These are phyloP conservation scores for Cadophora luteo-olivacea DNA, from an alignment of 2,329 filamentous ascomycete species.

Conservation along the genomic window DNA sequence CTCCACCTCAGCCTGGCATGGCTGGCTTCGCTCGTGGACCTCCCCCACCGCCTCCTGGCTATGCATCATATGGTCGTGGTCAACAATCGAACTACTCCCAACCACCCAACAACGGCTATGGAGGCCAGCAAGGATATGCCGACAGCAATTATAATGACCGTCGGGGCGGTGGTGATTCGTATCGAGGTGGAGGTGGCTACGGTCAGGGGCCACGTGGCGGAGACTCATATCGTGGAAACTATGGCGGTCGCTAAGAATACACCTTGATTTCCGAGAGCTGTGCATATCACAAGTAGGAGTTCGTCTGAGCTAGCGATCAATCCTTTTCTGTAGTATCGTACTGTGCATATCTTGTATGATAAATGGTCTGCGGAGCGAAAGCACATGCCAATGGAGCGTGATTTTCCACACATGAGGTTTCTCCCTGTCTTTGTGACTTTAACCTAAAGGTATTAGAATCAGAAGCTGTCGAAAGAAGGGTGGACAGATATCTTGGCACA, in stretches of 20 bases:
- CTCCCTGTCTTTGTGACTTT: too few relatives aligned
- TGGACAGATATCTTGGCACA: too few relatives aligned
- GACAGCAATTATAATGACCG: slow-evolving; percentile 28
- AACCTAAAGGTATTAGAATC: too few relatives aligned
- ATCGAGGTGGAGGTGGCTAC: slow-evolving; percentile 30
- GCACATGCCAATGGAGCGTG: too few relatives aligned
- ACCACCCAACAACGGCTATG: slow-evolving; percentile 29
- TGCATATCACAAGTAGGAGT: not conserved
- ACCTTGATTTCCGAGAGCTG: not conserved
- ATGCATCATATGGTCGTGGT: slow-evolving; percentile 35
- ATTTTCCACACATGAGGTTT: too few relatives aligned
- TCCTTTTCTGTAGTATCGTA: not conserved
- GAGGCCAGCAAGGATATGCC: slow-evolving; percentile 29
- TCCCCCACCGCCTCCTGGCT: slow-evolving; percentile 53
- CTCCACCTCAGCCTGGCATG: slow-evolving; percentile 54
- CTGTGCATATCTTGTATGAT: slow-evolving; percentile 11
- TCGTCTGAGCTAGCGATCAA: not conserved
- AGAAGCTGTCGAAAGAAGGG: too few relatives aligned
- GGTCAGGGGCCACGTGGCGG: slow-evolving; percentile 27
- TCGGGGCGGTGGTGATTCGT: slow-evolving; percentile 30
- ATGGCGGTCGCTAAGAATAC: slow-evolving; percentile 18
- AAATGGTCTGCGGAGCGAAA: not conserved
- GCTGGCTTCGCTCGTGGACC: slow-evolving; percentile 52
- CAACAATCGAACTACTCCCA: slow-evolving; percentile 37
- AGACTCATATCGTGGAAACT: slow-evolving; percentile 20